These are phyloP conservation scores for Talaromyces islandicus DNA, from an alignment of 2,329 filamentous ascomycete species.

Conservation along the genomic window DNA sequence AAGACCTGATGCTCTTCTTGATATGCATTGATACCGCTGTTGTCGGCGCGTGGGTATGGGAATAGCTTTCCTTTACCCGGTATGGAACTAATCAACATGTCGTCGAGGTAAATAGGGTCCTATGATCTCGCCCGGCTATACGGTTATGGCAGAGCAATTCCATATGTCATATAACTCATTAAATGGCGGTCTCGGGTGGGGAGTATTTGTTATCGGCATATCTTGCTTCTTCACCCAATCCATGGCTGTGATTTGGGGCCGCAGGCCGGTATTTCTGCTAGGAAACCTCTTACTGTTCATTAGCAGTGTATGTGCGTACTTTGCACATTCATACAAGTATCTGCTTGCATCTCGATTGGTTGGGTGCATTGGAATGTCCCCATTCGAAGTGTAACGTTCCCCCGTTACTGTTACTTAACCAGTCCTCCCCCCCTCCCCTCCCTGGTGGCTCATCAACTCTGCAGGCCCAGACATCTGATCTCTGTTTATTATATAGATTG, in stretches of 20 bases:
- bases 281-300: slow-evolving; percentile 12
- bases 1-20: slow-evolving; percentile 34
- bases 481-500: not conserved
- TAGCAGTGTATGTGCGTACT: slow-evolving; percentile 16
- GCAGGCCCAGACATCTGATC: not conserved
- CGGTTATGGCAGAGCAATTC: slow-evolving; percentile 24
- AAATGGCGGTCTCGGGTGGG: slow-evolving; percentile 28
- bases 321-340: slow-evolving; percentile 15
- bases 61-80: not conserved
- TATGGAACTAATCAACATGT: not conserved
- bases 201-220: slow-evolving; percentile 25
- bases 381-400: slow-evolving; percentile 14
- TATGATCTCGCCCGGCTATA: slow-evolving; percentile 16
- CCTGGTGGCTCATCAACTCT: not conserved
- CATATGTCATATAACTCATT: slow-evolving; percentile 27
- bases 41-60: slow-evolving; percentile 4
- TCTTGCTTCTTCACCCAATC: slow-evolving; percentile 18
- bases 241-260: slow-evolving; percentile 14
- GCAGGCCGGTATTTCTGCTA: slow-evolving; percentile 14
- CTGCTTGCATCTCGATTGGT: slow-evolving; percentile 16
- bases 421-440: not conserved
- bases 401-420: not conserved
- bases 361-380: slow-evolving; percentile 16
- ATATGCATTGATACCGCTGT: slow-evolving; percentile 33
- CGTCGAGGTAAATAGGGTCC: not conserved